Conservation (phyloP, 768 basidiomycete genomes). For the Nevesoporus exiguus region DNA sequence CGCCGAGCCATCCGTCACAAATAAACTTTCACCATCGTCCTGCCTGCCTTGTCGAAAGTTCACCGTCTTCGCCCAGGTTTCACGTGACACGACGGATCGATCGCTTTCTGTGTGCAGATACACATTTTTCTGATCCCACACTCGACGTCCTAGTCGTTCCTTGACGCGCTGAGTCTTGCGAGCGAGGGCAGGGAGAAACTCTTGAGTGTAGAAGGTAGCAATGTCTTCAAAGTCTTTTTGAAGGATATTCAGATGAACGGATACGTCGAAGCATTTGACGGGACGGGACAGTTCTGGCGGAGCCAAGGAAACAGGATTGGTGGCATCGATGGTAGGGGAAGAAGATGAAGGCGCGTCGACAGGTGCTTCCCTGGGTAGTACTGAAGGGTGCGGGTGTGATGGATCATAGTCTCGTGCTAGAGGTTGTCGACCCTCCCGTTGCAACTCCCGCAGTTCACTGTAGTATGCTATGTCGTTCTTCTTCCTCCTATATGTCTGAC, state of each 20-base stretch:
- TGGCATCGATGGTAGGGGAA: neutral
- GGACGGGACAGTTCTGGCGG: constrained; percentile 18
- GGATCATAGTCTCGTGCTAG: constrained; percentile 22
- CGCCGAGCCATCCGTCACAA: neutral
- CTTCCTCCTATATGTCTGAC: constrained; percentile 47
- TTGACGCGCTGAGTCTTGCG: constrained; percentile 62
- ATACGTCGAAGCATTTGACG: constrained; percentile 42
- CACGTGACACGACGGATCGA: constrained; percentile 39
- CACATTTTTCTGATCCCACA: constrained; percentile 59
- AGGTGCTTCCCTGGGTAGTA: neutral
- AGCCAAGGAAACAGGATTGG: constrained; percentile 29
- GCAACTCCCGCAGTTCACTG: constrained; percentile 28
- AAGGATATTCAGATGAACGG: constrained; percentile 56
- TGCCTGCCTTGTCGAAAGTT: constrained; percentile 36
- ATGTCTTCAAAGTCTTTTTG: constrained; percentile 52
- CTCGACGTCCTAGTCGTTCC: constrained; percentile 74
- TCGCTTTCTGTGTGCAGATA: constrained; percentile 39
- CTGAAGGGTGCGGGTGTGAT: constrained; percentile 5
- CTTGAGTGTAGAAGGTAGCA: constrained; percentile 36
- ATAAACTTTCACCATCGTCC: neutral
- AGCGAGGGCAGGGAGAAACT: constrained; percentile 41
- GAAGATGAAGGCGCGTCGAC: neutral
- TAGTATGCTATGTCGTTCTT: constrained; percentile 44
- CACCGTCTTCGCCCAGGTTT: constrained; percentile 50
- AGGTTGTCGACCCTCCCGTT: constrained; percentile 21